These are phyloP conservation scores for Ceratocystis papillata DNA, from an alignment of 2,329 filamentous ascomycete species.

Conservation along the genomic window DNA sequence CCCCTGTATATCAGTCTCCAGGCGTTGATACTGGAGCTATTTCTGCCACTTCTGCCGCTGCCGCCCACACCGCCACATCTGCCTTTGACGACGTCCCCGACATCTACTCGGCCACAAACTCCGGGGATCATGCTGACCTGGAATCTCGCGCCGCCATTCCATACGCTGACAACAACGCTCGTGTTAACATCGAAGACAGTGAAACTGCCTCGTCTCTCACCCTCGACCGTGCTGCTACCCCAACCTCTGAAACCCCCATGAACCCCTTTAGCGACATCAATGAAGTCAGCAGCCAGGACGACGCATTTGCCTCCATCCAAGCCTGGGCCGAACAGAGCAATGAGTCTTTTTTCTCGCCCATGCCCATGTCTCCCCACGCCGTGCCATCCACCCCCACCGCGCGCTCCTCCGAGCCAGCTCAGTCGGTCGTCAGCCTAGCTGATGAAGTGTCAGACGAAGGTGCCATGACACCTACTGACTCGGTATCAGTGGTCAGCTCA, in stretches of 20 bases:
- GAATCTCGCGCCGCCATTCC: background rate
- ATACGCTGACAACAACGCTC: slow-evolving; percentile 32
- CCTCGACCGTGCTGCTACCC: slow-evolving; percentile 12
- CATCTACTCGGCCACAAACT: slow-evolving; percentile 46
- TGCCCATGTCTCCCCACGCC: slow-evolving; percentile 39
- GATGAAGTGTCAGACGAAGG: slow-evolving; percentile 34
- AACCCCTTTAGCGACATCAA: slow-evolving; percentile 22
- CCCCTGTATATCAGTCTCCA: slow-evolving; percentile 29
- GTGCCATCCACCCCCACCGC: slow-evolving; percentile 29
- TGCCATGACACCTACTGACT: slow-evolving; percentile 23
- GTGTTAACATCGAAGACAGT: background rate
- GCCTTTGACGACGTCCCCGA: slow-evolving; percentile 42
- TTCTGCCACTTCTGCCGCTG: background rate
- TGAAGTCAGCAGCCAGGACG: slow-evolving; percentile 28
- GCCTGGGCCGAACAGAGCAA: slow-evolving; percentile 50
- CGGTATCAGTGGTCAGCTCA: slow-evolving; percentile 19
- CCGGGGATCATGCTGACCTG: background rate
- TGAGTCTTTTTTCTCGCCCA: slow-evolving; percentile 49
- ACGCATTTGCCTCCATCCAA: slow-evolving; percentile 51
- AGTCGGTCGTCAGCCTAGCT: slow-evolving; percentile 43
- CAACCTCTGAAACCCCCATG: slow-evolving; percentile 18
- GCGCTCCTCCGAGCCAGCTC: slow-evolving; percentile 38
- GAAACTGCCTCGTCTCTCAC: slow-evolving; percentile 18
- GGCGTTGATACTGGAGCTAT: background rate
- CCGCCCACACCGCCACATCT: slow-evolving; percentile 33